Conservation (phyloP, 257 asterid species). For the Leonotis leonurus region DNA sequence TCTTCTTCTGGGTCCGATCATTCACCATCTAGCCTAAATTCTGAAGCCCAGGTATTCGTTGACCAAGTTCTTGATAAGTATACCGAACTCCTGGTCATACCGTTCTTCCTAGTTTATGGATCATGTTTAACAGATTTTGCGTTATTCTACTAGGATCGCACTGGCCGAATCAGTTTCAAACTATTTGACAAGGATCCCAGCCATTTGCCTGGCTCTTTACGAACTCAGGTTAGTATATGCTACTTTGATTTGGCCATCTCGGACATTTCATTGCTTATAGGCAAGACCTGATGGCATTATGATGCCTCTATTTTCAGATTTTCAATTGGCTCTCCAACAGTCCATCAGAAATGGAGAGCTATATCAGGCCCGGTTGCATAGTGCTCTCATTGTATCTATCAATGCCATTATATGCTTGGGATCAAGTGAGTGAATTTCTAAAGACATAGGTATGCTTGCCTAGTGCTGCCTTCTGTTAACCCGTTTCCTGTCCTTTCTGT, state of each 20-base stretch:
- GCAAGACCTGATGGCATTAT: constrained; percentile 12
- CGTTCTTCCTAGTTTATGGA: not conserved
- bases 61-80: not conserved
- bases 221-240: constrained; percentile 50
- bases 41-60: constrained; percentile 56
- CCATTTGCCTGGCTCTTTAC: constrained; percentile 72
- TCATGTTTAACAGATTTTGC: not conserved
- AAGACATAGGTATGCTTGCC: constrained; percentile 1
- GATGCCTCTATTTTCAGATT: constrained; percentile 40
- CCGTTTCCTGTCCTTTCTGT: constrained; percentile 20
- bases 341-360: constrained; percentile 95
- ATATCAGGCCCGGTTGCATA: constrained; percentile 91
- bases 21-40: constrained; percentile 68
- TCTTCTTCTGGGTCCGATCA: constrained; percentile 82
- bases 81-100: constrained; percentile 1
- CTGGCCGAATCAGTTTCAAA: constrained; percentile 78
- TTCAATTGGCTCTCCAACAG: constrained; percentile 77
- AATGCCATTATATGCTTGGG: constrained; percentile 71
- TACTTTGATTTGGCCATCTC: not conserved
- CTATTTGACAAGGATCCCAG: constrained; percentile 96
- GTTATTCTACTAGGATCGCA: constrained; percentile 60
- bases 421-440: constrained; percentile 52
- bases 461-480: constrained; percentile 6
- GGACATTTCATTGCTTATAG: constrained; percentile 6
- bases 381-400: constrained; percentile 67